These are phyloP conservation scores for Microsporum canis DNA, from an alignment of 2,329 filamentous ascomycete genomes.

Conservation along the genomic window DNA sequence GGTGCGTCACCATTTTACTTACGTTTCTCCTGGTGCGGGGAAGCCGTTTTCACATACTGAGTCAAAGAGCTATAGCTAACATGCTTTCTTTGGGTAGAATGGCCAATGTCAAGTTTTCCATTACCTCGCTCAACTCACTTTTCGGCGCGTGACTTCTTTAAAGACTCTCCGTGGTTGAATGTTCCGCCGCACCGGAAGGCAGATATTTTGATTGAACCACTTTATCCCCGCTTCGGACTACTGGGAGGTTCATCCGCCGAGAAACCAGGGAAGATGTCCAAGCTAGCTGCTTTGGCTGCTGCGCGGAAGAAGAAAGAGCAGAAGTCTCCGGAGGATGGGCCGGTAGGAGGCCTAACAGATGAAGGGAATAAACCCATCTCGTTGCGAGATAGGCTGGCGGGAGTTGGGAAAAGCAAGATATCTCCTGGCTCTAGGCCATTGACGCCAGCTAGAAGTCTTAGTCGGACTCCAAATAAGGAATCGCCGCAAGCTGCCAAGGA, in stretches of 20 bases:
- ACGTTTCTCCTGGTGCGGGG: neutral
- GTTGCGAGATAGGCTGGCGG: conserved; percentile 30
- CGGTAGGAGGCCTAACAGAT: neutral
- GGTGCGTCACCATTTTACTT: conserved; percentile 2
- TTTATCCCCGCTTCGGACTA: conserved; percentile 53
- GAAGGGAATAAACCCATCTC: conserved; percentile 21
- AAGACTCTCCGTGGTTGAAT: conserved; percentile 74
- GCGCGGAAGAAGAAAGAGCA: conserved; percentile 69
- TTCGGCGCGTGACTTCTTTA: conserved; percentile 55
- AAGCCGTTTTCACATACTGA: neutral
- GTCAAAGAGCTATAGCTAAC: neutral
- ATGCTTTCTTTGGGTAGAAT: neutral
- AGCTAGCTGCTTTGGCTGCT: conserved; percentile 79
- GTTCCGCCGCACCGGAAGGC: conserved; percentile 56
- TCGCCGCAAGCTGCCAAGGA: neutral
- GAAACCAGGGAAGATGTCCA: conserved; percentile 62
- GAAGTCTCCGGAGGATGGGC: neutral
- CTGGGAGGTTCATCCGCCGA: conserved; percentile 62
- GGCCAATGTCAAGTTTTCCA: neutral
- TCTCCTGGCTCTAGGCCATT: neutral
- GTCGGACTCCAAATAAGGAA: neutral
- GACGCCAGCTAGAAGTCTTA: neutral
- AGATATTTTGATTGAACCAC: conserved; percentile 49
- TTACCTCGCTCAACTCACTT: conserved; percentile 23
- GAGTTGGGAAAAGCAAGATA: conserved; percentile 18